phyloP scores from a whole-genome alignment of 2,329 filamentous ascomycete genomes.

The Rosellinia necatrix region DNA sequence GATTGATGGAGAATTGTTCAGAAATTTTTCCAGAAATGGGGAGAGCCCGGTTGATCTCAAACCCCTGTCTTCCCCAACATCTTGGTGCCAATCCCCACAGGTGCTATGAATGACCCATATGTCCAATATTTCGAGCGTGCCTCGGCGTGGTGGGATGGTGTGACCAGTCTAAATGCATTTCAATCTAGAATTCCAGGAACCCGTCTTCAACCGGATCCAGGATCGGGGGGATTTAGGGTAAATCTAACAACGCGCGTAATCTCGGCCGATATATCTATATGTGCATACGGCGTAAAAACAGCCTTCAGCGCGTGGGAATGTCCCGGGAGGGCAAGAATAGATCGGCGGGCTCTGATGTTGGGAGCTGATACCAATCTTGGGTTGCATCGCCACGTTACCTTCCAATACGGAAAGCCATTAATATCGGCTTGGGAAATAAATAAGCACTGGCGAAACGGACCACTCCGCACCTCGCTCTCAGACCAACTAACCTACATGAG shows the following conservation, averaged over 20 bases:
- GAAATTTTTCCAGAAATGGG: slow-evolving; percentile 29
- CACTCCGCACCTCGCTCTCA: no score
- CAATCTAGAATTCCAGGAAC: slow-evolving; percentile 5
- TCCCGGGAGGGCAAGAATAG: no score
- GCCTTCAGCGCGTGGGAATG: not conserved
- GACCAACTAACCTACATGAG: no score
- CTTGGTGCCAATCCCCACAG: slow-evolving; percentile 17
- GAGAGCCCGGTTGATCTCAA: slow-evolving; percentile 23
- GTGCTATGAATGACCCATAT: slow-evolving; percentile 3
- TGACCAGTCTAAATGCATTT: not conserved
- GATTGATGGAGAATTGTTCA: slow-evolving; percentile 29
- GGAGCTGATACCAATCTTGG: no score
- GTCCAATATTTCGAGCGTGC: not conserved
- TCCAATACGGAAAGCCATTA: no score
- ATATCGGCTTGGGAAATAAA: no score
- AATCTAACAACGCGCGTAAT: not conserved
- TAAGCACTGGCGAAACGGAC: slow-evolving; percentile 1
- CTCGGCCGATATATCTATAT: not conserved
- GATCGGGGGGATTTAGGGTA: not conserved
- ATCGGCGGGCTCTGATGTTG: no score
- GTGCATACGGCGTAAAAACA: not conserved
- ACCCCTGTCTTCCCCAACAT: slow-evolving; percentile 25
- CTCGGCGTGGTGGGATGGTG: not conserved
- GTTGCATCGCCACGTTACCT: no score
- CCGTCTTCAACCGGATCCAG: slow-evolving; percentile 10